A percentile compares a stretch with the other conserved stretches of the same genome.
These are phyloP conservation scores for Cutaneotrichosporon sp. DNA, from an alignment of 1,284 basidiomycete genomes.

Conservation along the genomic window DNA sequence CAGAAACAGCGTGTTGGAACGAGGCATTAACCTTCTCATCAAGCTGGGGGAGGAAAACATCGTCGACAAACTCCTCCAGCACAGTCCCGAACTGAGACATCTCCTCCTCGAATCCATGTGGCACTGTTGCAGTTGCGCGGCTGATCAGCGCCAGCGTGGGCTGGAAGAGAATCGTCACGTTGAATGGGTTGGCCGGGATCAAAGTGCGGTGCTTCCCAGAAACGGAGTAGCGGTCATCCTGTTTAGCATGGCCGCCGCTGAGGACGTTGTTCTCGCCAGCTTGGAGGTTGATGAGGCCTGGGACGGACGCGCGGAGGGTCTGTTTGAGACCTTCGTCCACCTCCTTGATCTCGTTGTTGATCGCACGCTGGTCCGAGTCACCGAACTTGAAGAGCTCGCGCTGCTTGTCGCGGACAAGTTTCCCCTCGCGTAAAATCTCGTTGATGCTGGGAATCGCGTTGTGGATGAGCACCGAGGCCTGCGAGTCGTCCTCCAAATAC, in stretches of 20 bases:
- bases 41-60: constrained; percentile 87
- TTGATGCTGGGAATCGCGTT: constrained; percentile 91
- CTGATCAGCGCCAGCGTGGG: constrained; percentile 84
- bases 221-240: constrained; percentile 64
- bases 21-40: constrained; percentile 88
- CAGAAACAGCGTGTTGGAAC: constrained; percentile 79
- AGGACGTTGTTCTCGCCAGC: constrained; percentile 52
- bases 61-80: constrained; percentile 89
- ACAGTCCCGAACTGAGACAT: constrained; percentile 61
- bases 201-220: constrained; percentile 74
- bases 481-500: constrained; percentile 85
- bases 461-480: constrained; percentile 66
- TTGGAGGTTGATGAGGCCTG: constrained; percentile 66
- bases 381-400: constrained; percentile 81
- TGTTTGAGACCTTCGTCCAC: constrained; percentile 83
- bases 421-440: constrained; percentile 83
- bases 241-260: constrained; percentile 46
- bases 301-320: constrained; percentile 83
- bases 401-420: constrained; percentile 66
- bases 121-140: constrained; percentile 63
- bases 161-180: constrained; percentile 88
- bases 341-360: constrained; percentile 62
- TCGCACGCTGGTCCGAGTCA: constrained; percentile 73
- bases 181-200: constrained; percentile 88
- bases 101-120: constrained; percentile 62